phyloP scores from a whole-genome alignment of 208 protist genomes.

The Trypanosoma theileri region DNA sequence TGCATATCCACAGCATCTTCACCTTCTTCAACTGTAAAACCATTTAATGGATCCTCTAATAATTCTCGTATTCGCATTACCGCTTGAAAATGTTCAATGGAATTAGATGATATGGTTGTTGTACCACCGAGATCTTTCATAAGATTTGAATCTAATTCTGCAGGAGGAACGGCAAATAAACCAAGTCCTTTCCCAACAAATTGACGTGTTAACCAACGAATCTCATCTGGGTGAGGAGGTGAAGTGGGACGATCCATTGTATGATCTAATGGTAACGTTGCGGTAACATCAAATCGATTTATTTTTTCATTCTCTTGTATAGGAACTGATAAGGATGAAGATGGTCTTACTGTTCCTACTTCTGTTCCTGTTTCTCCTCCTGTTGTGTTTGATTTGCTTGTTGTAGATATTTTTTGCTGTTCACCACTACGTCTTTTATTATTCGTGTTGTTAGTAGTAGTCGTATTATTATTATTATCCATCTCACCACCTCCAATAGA shows the following conservation, averaged over 20 bases:
- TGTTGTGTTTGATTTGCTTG: not conserved
- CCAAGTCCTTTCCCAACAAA: conserved; percentile 49
- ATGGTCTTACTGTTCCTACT: not conserved
- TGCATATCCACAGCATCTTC: conserved; percentile 19
- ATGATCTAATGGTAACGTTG: conserved; percentile 35
- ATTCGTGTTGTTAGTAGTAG: not conserved
- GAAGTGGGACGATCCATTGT: conserved; percentile 28
- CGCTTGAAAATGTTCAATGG: conserved; percentile 23
- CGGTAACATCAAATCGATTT: not conserved
- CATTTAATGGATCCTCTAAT: conserved; percentile 30
- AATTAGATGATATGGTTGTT: not conserved
- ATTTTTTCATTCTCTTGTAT: not conserved
- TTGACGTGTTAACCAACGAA: conserved; percentile 44
- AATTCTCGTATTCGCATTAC: conserved; percentile 34
- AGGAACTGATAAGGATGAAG: not conserved
- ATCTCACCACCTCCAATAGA: not conserved
- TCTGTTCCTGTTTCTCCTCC: not conserved
- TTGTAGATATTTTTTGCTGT: not conserved
- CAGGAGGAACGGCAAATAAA: conserved; percentile 13
- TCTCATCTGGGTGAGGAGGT: conserved; percentile 41
- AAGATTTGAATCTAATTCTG: not conserved
- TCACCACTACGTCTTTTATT: not conserved
- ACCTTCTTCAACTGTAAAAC: conserved; percentile 8
- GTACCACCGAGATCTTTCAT: not conserved
- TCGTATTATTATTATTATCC: not conserved